Percentiles rank a stretch among this genome's conserved stretches.
These are phyloP conservation scores for Podila clonocystis DNA, from an alignment of 192 early-diverging fungal genomes.

Conservation along the genomic window DNA sequence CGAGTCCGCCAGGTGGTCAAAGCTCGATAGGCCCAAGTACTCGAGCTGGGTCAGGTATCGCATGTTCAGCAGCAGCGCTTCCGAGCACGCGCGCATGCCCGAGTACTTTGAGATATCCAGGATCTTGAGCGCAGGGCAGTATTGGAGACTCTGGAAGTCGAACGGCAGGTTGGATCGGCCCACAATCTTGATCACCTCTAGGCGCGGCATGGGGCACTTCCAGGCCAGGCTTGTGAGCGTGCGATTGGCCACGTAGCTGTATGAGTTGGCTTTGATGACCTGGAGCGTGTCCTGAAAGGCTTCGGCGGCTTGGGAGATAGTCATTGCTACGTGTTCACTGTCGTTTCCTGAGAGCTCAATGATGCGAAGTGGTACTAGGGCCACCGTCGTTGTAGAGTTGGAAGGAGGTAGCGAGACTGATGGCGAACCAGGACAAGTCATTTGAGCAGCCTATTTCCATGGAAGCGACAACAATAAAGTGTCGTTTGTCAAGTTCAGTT, in stretches of 20 bases:
- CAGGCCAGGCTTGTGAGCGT: conserved; percentile 16
- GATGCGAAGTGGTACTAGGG: conserved; percentile 19
- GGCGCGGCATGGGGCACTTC: conserved; percentile 23
- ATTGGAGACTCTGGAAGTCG: conserved; percentile 38
- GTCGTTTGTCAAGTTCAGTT: too few species aligned
- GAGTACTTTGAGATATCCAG: conserved; percentile 50
- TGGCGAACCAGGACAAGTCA: background rate
- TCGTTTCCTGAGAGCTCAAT: conserved; percentile 40
- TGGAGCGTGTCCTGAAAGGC: conserved; percentile 49
- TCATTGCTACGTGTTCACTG: conserved; percentile 41
- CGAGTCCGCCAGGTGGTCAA: conserved; percentile 46
- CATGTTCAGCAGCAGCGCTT: conserved; percentile 28
- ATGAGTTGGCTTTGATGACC: conserved; percentile 49
- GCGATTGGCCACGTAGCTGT: conserved; percentile 18
- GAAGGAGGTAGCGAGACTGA: background rate
- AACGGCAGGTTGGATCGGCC: conserved; percentile 45
- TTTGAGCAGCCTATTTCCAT: background rate
- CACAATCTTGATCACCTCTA: conserved; percentile 33
- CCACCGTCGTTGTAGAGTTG: background rate
- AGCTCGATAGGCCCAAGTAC: conserved; percentile 45
- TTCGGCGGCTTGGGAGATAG: conserved; percentile 36
- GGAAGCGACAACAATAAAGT: too few species aligned
- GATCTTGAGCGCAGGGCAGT: conserved; percentile 34
- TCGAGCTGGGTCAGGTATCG: conserved; percentile 35
- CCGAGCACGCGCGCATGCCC: conserved; percentile 35